A percentile compares a stretch with the other conserved stretches of the same genome.
These are phyloP conservation scores for Leccinum longicurvipes DNA, from an alignment of 768 basidiomycete species.

Conservation along the genomic window DNA sequence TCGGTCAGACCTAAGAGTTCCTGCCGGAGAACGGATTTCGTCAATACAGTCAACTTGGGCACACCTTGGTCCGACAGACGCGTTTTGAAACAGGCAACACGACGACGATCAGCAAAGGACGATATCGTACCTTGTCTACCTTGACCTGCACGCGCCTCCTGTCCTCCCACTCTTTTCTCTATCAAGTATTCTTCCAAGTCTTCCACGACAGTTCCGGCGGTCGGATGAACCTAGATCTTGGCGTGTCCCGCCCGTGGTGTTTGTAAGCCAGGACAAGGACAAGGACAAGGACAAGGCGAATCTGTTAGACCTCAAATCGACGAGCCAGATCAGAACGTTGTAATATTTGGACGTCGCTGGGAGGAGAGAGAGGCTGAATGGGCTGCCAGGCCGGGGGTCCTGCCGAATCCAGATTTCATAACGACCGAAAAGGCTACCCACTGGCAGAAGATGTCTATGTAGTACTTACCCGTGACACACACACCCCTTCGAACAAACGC, in stretches of 20 bases:
- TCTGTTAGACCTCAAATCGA: constrained; percentile 48
- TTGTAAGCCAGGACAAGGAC: constrained; percentile 64
- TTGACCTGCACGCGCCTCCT: constrained; percentile 50
- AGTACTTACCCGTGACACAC: no score
- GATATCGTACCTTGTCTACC: constrained; percentile 55
- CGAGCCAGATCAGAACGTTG: constrained; percentile 20
- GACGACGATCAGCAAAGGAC: background rate
- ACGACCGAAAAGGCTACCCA: no score
- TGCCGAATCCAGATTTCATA: no score
- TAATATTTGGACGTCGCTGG: no score
- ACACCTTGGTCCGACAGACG: no score
- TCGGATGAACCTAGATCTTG: constrained; percentile 56
- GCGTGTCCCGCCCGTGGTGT: constrained; percentile 70
- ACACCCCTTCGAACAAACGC: no score
- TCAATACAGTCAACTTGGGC: background rate
- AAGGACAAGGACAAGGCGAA: constrained; percentile 61
- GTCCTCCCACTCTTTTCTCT: constrained; percentile 45
- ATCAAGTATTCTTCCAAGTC: constrained; percentile 66
- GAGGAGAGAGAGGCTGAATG: no score
- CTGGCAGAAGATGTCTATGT: no score
- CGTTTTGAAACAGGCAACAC: no score
- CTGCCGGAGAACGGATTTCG: constrained; percentile 28
- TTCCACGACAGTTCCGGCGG: constrained; percentile 46
- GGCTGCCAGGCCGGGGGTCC: no score
- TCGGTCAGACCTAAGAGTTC: constrained; percentile 75